Percentiles rank a stretch among this genome's conserved stretches.
phyloP scores from a whole-genome alignment of 306 rosid species.

The Psophocarpus tetragonolobus region DNA sequence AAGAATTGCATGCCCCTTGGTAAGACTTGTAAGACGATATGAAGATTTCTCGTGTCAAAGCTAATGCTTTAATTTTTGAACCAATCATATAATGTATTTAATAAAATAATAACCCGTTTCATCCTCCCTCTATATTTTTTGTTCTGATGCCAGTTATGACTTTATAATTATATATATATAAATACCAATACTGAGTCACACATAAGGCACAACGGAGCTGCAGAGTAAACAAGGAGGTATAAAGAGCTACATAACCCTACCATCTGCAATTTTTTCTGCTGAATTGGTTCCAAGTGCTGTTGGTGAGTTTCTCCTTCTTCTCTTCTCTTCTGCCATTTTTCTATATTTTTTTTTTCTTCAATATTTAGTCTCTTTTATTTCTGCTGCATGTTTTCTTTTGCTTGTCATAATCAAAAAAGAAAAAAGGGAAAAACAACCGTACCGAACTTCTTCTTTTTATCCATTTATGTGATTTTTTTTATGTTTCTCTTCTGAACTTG shows the following conservation, averaged over 20 bases:
- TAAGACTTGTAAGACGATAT: neutral
- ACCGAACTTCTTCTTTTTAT: neutral
- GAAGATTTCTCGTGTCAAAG: neutral
- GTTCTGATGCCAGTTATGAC: neutral
- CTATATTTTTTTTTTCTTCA: neutral
- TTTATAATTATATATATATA: too few relatives aligned
- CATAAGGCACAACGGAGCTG: neutral
- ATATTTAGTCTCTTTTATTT: neutral
- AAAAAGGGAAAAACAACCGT: neutral
- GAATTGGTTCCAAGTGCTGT: neutral
- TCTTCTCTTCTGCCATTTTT: constrained; percentile 10
- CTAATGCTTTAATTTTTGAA: neutral
- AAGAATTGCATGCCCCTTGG: too few relatives aligned
- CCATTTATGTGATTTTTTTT: neutral
- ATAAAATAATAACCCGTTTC: neutral
- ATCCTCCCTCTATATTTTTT: neutral
- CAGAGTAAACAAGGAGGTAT: neutral
- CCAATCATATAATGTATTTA: neutral
- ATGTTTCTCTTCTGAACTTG: neutral
- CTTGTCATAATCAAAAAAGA: constrained; percentile 21
- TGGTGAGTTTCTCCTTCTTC: constrained; percentile 14
- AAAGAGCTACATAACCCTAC: neutral
- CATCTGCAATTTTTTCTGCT: neutral
- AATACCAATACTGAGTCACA: neutral
- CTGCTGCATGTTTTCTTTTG: neutral